Evolutionary conservation across 2,329 filamentous ascomycete species (phyloP).

Genomic region (Diaporthe sp.): DNA sequence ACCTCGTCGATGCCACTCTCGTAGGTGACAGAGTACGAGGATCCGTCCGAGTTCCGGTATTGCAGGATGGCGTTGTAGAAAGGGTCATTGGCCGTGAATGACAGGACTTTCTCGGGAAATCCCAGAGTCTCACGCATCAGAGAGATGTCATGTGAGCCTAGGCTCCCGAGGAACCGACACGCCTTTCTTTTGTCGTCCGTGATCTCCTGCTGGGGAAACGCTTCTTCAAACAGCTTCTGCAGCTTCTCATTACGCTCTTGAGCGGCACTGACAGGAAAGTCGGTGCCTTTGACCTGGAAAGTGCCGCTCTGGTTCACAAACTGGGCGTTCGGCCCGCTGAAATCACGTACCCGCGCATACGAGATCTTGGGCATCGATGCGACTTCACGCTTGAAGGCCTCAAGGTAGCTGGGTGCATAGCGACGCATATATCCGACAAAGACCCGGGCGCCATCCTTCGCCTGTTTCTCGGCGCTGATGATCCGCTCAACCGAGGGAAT

Average conservation of each 20-base stretch:
- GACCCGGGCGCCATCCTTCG: slow-evolving; percentile 2
- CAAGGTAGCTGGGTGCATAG: not conserved
- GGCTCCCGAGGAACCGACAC: slow-evolving; percentile 38
- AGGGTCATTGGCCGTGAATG: slow-evolving; percentile 44
- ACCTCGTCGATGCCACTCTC: slow-evolving; percentile 68
- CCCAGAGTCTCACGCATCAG: slow-evolving; percentile 67
- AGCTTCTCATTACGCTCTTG: not conserved
- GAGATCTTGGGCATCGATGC: slow-evolving; percentile 62
- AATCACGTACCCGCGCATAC: slow-evolving; percentile 63
- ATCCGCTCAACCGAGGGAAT: not conserved
- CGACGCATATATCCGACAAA: slow-evolving; percentile 16
- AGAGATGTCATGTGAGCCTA: slow-evolving; percentile 67
- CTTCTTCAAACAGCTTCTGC: not conserved
- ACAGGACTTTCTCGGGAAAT: slow-evolving; percentile 56
- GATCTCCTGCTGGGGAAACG: slow-evolving; percentile 7
- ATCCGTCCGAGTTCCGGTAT: not conserved
- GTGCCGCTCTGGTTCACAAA: slow-evolving; percentile 64
- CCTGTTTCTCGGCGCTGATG: slow-evolving; percentile 10
- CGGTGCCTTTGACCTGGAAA: slow-evolving; percentile 57
- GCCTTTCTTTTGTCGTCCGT: slow-evolving; percentile 2
- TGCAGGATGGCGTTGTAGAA: slow-evolving; percentile 13
- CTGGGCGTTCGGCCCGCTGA: slow-evolving; percentile 64
- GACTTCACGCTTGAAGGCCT: slow-evolving; percentile 46
- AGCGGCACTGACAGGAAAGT: slow-evolving; percentile 44
- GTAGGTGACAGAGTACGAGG: slow-evolving; percentile 59